Evolutionary conservation across 2,329 filamentous ascomycete genomes (phyloP), one percentile per base, ranked within the genome.

Genomic region (Pezicula rhizophila): DNA sequence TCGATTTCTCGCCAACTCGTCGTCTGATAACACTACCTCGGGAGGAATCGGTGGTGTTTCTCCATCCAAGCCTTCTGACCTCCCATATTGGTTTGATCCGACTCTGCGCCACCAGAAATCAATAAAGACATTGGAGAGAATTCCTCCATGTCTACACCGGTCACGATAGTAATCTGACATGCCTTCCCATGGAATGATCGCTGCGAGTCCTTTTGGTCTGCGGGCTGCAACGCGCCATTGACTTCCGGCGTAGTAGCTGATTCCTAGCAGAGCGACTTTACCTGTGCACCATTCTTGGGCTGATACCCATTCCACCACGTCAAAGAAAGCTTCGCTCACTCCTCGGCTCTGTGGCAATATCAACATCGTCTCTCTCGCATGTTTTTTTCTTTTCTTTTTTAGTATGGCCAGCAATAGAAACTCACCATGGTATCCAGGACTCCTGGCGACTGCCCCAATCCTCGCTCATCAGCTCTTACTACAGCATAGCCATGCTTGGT

Each of bases 71-170:
- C 69, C 72, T 1, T 65, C 65, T 31, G 65, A 1, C 73, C 75
- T 2, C 74, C 70, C 8, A 70, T 70, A 1, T 84, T 84, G 52
- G 88, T 88, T 62, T 89, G 85, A 57, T 87, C 87, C 0, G 71
- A 70, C 7, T 85, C 68, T 6, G 0, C 80, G 71, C 81, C 81
- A 85, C 82, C 82, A 86, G 57, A 83, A 79, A 11, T 66, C 59
- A 56, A 85, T 83, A 56, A 82, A 82, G 0, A 60, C 62, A 54
- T 82, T 75, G 0, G 77, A 78, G 2, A 82, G 60, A 41, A 84
- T 84, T 0, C 80, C 80, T 1, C 80, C 80, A 49, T 84, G 80
- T 0, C 79, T 71, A 53, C 76, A 80, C 1, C 78, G 67, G 52
- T 84, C 80, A 1, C 76, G 68, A 53, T 77, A 79, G 53, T 77